Evolutionary conservation across 495 filamentous ascomycete genomes (phyloP), one percentile per base, ranked within the genome.

Genomic region (Aspergillus campestris): DNA sequence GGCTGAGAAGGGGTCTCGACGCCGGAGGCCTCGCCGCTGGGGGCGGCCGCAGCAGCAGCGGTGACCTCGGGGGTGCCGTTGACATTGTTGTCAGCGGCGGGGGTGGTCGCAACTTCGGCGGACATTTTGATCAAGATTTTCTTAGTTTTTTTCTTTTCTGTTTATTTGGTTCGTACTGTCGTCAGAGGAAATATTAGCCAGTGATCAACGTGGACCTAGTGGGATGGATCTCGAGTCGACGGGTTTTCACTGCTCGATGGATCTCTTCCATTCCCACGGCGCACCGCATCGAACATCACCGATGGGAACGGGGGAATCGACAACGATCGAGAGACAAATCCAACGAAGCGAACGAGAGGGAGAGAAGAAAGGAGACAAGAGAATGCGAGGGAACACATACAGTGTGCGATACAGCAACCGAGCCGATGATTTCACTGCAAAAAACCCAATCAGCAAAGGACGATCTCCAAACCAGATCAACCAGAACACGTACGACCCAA

Each of bases 1-100:
- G 87, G 86, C 70, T 92, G 87, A 24, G 18, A 24, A 24, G 18
- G 18, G 18, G 18, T 24, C 18, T 24, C 18, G 18, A 24, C 18
- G 18, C 18, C 18, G 35, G 80, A 79, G 57, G 80, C 77, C 41
- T 83, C 81, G 47, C 88, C 84, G 66, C 79, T 80, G 49, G 86
- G 51, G 46, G 58, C 48, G 31, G 59, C 32, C 40, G 34, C 47
- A 41, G 61, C 64, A 55, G 64, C 62, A 48, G 58, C 54, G 47
- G 62, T 50, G 52, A 55, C 58, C 60, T 69, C 65, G 49, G 70
- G 60, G 47, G 64, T 48, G 55, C 59, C 65, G 62, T 64, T 70
- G 64, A 60, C 62, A 47, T 55, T 47, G 55, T 50, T 59, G 42
- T 72, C 69, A 51, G 56, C 58, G 57, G 57, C 60, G 45, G 67